Evolutionary conservation across 768 basidiomycete species (phyloP), one percentile per base, ranked within the genome.

Genomic region (Mycena albidolilacea): DNA sequence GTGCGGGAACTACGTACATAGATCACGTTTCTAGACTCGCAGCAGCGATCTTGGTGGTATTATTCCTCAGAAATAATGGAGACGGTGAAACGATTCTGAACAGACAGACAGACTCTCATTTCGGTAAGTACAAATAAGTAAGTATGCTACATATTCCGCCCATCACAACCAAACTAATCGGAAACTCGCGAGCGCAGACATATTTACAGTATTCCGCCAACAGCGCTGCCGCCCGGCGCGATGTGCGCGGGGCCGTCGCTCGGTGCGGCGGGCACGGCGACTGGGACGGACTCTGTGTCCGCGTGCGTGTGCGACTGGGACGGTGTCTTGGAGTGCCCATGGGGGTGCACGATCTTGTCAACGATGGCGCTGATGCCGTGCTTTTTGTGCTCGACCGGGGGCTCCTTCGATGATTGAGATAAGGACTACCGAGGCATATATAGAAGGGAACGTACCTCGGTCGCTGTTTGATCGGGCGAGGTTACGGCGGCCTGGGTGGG

Each of bases 271-370:
- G 71, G 65, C 0, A 62, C 60, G 10, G 65, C 71, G 37, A 72
- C 71, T 1, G 71, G 71, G 0, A 72, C 65, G 7, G 64, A 54
- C 12, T 23, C 43, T 0, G 52, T 30, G 52, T 72, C 71, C 12
- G 65, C 57, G 52, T 66, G 50, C 11, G 50, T 35, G 54, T 72
- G 71, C 1, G 30, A 30, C 30, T 30, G 30, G 30, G 30, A 30
- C 30, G 30, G 30, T 11, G 59, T 44, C 60, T 72, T 65, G 35
- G 35, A 21, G 10, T 38, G 15, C 38, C 43, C 58, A 59, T 66
- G 59, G 30, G 71, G 71, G 54, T 72, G 71, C 19, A 63, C 61
- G 52, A 72, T 62, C 60, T 72, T 72, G 21, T 72, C 71, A 65
- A 72, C n/a, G 65, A 72, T 7, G 0, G 50, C 71, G n/a, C 38